Evolutionary conservation across 495 filamentous ascomycete genomes (phyloP), one percentile per base, ranked within the genome.

Genomic region (Lineolata rhizophorae): DNA sequence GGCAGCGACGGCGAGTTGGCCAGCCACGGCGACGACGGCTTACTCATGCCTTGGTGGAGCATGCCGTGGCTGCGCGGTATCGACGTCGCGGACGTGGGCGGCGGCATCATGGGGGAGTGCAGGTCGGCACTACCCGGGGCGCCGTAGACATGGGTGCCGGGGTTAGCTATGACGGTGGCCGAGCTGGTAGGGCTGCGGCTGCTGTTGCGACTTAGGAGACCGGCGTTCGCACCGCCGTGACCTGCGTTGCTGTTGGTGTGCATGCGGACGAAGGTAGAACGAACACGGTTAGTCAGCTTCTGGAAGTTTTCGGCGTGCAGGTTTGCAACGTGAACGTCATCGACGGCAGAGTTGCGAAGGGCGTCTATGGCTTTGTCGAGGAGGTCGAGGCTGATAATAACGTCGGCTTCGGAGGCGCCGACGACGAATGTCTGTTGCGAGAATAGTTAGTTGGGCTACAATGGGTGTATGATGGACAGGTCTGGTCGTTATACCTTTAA

Each of bases 281-380:
- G 46, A 30, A 56, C 49, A 35, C 49, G 52, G 27, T 50, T 27
- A 4, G 47, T 57, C 2, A 55, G 38, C 8, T 37, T 72, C 47
- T 90, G 77, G 1, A 94, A 64, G 30, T 94, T 65, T 38, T 92
- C 82, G n/a, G 85, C 80, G 42, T 94, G 92, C 9, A 81, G 72
- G 31, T 83, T 80, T 19, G 73, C 85, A n/a, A 97, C 63, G 52
- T 97, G 87, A 13, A 97, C 79, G 43, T 95, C 87, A 48, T 97
- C 87, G 4, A 94, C 85, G 1, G 90, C 79, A 32, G 72, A 85
- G 35, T 67, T 77, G 15, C 76, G 67, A 15, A 97, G 60, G 14
- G 79, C 83, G 39, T 76, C 61, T 1, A 90, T 72, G 0, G 77
- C 80, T 11, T 62, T 55, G 46, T 91, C 77, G 53, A 95, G 72